phyloP scores from a whole-genome alignment of 2,329 filamentous ascomycete species.

The Phaeosphaeriaceae sp. region DNA sequence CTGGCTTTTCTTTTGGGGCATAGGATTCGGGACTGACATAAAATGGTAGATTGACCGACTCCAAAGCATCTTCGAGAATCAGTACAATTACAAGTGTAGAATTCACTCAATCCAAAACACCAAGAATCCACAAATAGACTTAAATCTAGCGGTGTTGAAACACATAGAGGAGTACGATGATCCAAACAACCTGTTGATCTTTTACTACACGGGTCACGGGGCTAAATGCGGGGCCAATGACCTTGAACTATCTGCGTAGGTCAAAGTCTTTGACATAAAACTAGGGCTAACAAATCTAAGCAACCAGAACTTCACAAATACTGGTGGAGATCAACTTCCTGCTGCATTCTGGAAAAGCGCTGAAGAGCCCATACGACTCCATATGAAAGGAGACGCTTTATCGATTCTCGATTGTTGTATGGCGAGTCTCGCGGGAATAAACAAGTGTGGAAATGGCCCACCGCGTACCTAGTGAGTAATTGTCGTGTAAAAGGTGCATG shows the following conservation, averaged over 20 bases:
- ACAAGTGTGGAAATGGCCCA: neutral
- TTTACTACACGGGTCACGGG: slow-evolving; percentile 44
- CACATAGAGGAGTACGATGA: slow-evolving; percentile 24
- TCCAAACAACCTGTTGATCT: slow-evolving; percentile 30
- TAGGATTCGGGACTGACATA: too few species aligned
- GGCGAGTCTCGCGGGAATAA: neutral
- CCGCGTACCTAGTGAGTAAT: neutral
- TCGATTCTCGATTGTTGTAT: slow-evolving; percentile 2
- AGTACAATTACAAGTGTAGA: slow-evolving; percentile 16
- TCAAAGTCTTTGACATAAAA: neutral
- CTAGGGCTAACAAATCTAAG: neutral
- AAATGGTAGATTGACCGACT: slow-evolving; percentile 17
- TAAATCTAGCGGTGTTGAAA: slow-evolving; percentile 11
- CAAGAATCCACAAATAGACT: slow-evolving; percentile 1
- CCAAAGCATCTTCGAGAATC: slow-evolving; percentile 7
- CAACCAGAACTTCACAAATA: neutral
- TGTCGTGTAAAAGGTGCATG: too few species aligned
- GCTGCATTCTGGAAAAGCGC: slow-evolving; percentile 1
- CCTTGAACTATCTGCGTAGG: slow-evolving; percentile 27
- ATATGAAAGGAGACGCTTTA: neutral
- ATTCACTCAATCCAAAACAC: slow-evolving; percentile 7
- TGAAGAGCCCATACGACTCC: slow-evolving; percentile 12
- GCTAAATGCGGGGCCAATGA: neutral
- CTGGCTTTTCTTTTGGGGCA: too few species aligned
- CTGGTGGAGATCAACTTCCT: neutral